A percentile compares a stretch with the other conserved stretches of the same genome.
phyloP scores from a whole-genome alignment of 768 basidiomycete genomes.

The Mycena filopes region DNA sequence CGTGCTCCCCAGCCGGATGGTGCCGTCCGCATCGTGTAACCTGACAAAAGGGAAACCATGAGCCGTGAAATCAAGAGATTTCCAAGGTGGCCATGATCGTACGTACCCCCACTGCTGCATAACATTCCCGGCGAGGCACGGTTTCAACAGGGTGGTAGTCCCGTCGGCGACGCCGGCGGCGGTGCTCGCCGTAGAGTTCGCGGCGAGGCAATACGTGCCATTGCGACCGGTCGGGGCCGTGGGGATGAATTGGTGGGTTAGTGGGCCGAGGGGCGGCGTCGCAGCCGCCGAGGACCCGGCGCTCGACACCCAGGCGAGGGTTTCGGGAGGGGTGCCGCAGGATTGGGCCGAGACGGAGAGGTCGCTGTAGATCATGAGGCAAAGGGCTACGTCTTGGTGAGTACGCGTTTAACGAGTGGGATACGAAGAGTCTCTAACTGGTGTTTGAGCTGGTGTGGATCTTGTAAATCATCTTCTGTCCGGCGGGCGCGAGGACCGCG shows the following conservation, averaged over 20 bases:
- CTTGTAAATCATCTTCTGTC: not conserved
- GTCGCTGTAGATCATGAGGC: not conserved
- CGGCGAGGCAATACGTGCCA: not conserved
- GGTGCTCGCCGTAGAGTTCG: not conserved
- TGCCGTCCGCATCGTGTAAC: not conserved
- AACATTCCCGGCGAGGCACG: not conserved
- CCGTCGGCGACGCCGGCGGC: not conserved
- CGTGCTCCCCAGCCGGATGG: conserved; percentile 1
- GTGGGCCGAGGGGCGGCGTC: not conserved
- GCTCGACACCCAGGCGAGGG: not conserved
- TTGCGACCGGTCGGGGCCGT: not conserved
- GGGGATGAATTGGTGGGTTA: not conserved
- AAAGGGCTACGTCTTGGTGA: not conserved
- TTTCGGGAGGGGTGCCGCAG: not conserved
- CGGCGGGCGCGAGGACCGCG: not conserved
- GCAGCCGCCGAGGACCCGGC: not conserved
- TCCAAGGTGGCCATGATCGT: too few species aligned
- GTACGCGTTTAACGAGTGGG: not conserved
- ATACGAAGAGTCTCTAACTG: not conserved
- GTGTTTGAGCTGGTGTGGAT: not conserved
- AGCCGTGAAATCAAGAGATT: too few species aligned
- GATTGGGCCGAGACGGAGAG: not conserved
- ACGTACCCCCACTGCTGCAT: not conserved
- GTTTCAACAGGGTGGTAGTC: not conserved
- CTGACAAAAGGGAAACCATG: too few species aligned